A percentile compares a stretch with the other conserved stretches of the same genome.
Evolutionary conservation across 331 rosid genomes (phyloP).

Genomic region (Arachis monticola): DNA sequence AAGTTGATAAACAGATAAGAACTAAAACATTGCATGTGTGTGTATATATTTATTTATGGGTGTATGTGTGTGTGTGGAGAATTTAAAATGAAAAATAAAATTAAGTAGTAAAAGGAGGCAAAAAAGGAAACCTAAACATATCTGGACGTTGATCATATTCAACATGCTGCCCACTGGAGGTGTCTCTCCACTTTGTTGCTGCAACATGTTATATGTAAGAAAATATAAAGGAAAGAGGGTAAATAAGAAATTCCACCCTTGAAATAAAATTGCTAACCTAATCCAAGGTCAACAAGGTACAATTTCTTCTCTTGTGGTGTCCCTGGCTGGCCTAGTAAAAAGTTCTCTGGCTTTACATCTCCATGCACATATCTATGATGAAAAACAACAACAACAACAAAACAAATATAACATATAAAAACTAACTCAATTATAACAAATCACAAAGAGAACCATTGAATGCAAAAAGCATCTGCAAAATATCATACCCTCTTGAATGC

Average conservation of each 20-base stretch:
- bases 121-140: constrained; percentile 66
- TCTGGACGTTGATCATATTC: constrained; percentile 97
- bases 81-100: background rate
- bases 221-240: background rate
- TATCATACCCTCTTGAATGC: constrained; percentile 77
- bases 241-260: background rate
- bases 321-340: constrained; percentile 88
- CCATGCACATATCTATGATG: constrained; percentile 57
- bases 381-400: constrained; percentile 18
- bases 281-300: constrained; percentile 93
- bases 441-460: constrained; percentile 39
- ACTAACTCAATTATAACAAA: background rate
- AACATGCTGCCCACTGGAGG: constrained; percentile 84
- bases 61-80: background rate
- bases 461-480: background rate
- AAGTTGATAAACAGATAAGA: background rate
- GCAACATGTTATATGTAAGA: constrained; percentile 34
- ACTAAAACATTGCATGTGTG: background rate
- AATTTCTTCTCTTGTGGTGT: constrained; percentile 90
- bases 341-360: constrained; percentile 84
- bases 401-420: constrained; percentile 8
- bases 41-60: background rate
- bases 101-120: background rate
- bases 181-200: constrained; percentile 96
- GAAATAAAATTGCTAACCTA: constrained; percentile 61